A percentile compares a stretch with the other conserved stretches of the same genome.
These are phyloP conservation scores for Epichloe brachyelytri DNA, from an alignment of 2,329 filamentous ascomycete species.

Conservation along the genomic window DNA sequence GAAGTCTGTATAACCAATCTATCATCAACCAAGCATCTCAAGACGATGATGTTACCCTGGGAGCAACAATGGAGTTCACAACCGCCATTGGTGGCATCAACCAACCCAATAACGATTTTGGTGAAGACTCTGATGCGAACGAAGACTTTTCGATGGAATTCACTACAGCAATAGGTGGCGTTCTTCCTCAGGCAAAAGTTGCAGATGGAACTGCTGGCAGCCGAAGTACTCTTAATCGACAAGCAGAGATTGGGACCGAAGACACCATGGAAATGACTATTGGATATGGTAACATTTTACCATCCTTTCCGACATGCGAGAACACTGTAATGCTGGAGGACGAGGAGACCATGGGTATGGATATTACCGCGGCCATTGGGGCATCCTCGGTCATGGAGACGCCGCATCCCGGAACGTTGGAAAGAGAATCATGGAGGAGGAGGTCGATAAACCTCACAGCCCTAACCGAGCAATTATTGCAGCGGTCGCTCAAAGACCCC, in stretches of 20 bases:
- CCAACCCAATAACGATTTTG: slow-evolving; percentile 17
- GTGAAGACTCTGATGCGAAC: slow-evolving; percentile 30
- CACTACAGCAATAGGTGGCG: slow-evolving; percentile 49
- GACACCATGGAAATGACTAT: slow-evolving; percentile 43
- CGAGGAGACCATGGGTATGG: slow-evolving; percentile 46
- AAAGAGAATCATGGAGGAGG: slow-evolving; percentile 46
- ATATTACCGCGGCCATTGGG: slow-evolving; percentile 53
- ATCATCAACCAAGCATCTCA: slow-evolving; percentile 5
- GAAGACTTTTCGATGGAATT: slow-evolving; percentile 74
- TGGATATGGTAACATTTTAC: slow-evolving; percentile 41
- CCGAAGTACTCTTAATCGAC: slow-evolving; percentile 17
- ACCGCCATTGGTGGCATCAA: slow-evolving; percentile 62
- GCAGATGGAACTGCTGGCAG: slow-evolving; percentile 10
- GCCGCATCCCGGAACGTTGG: slow-evolving; percentile 23
- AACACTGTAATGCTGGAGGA: slow-evolving; percentile 19
- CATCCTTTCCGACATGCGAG: slow-evolving; percentile 9
- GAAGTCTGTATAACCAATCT: neutral
- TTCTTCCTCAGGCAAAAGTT: slow-evolving; percentile 26
- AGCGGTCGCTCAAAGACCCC: slow-evolving; percentile 12
- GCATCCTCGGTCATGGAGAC: slow-evolving; percentile 37
- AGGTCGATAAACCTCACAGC: slow-evolving; percentile 36
- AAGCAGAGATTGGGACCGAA: slow-evolving; percentile 17
- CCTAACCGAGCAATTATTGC: slow-evolving; percentile 24
- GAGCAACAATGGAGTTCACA: slow-evolving; percentile 65
- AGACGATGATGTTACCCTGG: slow-evolving; percentile 22